Evolutionary conservation across 2,329 filamentous ascomycete genomes (phyloP).

Genomic region (Coleophoma eucalyptorum): DNA sequence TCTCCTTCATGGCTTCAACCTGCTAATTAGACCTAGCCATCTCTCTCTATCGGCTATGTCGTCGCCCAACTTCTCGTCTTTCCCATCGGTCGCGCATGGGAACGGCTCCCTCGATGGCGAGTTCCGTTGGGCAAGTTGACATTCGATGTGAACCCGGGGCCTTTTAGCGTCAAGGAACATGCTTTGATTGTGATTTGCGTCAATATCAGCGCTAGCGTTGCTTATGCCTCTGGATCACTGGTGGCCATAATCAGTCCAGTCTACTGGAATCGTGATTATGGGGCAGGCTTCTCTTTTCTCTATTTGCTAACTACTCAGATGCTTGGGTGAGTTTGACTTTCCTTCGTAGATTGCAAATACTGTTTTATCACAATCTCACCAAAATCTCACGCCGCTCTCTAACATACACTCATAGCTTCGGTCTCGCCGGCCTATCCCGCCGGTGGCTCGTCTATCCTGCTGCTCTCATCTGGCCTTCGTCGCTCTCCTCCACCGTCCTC

Average conservation of each 20-base stretch:
- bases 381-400: too few relatives aligned
- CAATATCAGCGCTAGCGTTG: conserved; percentile 61
- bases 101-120: conserved; percentile 23
- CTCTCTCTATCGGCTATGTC: conserved; percentile 11
- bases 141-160: conserved; percentile 58
- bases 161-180: conserved; percentile 67
- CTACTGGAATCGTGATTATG: conserved; percentile 36
- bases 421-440: background rate
- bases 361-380: too few relatives aligned
- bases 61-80: conserved; percentile 45
- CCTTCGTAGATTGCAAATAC: too few relatives aligned
- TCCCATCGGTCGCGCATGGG: conserved; percentile 55
- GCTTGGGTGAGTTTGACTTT: conserved; percentile 28
- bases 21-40: conserved; percentile 1
- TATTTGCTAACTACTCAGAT: conserved; percentile 68
- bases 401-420: background rate
- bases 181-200: conserved; percentile 59
- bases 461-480: conserved; percentile 6
- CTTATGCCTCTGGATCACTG: conserved; percentile 41
- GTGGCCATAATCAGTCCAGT: conserved; percentile 30
- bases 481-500: conserved; percentile 8
- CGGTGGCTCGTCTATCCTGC: conserved; percentile 1
- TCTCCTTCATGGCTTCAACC: background rate
- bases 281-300: conserved; percentile 61
- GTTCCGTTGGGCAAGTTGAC: conserved; percentile 33